phyloP scores from a whole-genome alignment of 129 eudicot genomes.

The Helianthus tuberosus region DNA sequence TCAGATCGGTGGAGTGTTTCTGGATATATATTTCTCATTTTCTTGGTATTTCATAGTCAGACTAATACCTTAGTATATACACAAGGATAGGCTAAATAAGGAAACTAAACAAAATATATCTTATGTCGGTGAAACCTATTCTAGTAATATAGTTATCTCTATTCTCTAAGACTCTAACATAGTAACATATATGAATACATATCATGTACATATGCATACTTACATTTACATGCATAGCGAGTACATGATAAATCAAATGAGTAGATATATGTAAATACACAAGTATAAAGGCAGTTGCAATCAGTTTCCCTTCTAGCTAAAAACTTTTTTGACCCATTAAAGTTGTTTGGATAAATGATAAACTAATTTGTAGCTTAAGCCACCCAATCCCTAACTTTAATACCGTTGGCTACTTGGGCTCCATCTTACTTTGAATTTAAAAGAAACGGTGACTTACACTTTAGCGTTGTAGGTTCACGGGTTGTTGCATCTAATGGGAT shows the following conservation, averaged over 20 bases:
- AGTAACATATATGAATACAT: not conserved
- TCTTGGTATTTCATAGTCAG: not conserved
- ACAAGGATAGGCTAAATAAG: not conserved
- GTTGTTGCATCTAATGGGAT: conserved; percentile 84
- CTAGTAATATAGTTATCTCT: not conserved
- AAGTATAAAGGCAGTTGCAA: not conserved
- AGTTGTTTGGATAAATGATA: not conserved
- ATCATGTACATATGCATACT: not conserved
- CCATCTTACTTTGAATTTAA: conserved; percentile 5
- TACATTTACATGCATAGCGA: not conserved
- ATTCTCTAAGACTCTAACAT: no score
- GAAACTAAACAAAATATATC: not conserved
- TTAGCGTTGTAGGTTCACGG: conserved; percentile 74
- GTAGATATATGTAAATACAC: not conserved
- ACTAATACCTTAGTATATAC: not conserved
- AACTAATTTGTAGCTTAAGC: not conserved
- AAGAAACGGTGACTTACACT: not conserved
- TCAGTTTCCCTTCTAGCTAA: not conserved
- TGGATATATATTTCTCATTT: not conserved
- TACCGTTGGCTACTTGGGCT: not conserved
- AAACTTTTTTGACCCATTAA: not conserved
- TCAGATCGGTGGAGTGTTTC: not conserved
- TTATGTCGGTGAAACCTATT: not conserved
- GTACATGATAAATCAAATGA: not conserved
- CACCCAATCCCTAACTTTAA: not conserved